Percentiles rank a stretch among this genome's conserved stretches.
Evolutionary conservation across 352 stramenopile species (phyloP).

Genomic region (Pythium rhizo-oryzae): DNA sequence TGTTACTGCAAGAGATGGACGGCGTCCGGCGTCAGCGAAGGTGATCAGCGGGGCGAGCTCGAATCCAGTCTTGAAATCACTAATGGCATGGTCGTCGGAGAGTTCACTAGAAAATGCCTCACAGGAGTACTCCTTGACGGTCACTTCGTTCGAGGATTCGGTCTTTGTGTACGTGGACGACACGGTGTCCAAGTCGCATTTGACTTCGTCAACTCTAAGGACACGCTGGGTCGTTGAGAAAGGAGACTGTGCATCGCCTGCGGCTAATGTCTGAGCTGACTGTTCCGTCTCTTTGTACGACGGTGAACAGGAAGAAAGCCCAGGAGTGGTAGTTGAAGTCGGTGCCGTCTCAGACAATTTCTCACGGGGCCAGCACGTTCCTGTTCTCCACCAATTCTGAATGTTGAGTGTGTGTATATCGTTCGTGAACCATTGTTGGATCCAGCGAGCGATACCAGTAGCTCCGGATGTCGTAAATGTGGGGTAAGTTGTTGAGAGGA

Average conservation of each 20-base stretch:
- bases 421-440: constrained; percentile 38
- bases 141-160: constrained; percentile 33
- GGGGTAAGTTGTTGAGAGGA: constrained; percentile 1
- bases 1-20: constrained; percentile 42
- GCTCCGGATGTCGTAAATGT: constrained; percentile 21
- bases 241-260: constrained; percentile 30
- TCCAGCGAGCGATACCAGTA: constrained; percentile 39
- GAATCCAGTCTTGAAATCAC: constrained; percentile 44
- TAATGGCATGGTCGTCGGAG: constrained; percentile 38
- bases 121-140: constrained; percentile 45
- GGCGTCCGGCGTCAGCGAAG: background rate
- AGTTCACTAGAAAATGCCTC: constrained; percentile 48
- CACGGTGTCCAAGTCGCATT: constrained; percentile 31
- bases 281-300: constrained; percentile 37
- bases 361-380: constrained; percentile 45
- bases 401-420: constrained; percentile 45
- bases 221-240: constrained; percentile 45
- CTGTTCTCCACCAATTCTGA: constrained; percentile 55
- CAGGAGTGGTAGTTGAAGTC: constrained; percentile 21
- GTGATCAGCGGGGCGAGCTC: constrained; percentile 39
- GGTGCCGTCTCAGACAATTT: constrained; percentile 24
- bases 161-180: constrained; percentile 36
- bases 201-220: constrained; percentile 38
- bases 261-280: constrained; percentile 16
- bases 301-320: constrained; percentile 25